Evolutionary conservation across 148 eudicot species (phyloP).

Genomic region (Rhododendron griersonianum): DNA sequence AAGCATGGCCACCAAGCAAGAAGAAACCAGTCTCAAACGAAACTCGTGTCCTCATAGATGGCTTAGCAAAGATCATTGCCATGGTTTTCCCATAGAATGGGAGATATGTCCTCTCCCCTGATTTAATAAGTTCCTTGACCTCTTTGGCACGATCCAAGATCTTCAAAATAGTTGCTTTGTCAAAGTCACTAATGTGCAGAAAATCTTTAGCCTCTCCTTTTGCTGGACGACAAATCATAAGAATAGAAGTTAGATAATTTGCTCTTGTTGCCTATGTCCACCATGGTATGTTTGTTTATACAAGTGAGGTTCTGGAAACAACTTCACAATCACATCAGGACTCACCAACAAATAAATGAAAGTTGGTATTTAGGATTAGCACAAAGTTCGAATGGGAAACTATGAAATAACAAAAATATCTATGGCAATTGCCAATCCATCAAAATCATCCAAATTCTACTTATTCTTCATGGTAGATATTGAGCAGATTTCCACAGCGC

Average conservation of each 20-base stretch:
- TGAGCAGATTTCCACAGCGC: neutral
- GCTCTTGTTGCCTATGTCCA: no score
- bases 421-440: neutral
- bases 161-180: slow-evolving; percentile 71
- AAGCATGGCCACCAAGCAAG: slow-evolving; percentile 95
- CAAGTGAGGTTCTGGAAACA: neutral
- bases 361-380: neutral
- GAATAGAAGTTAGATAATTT: neutral
- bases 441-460: neutral
- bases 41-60: slow-evolving; percentile 97
- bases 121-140: slow-evolving; percentile 77
- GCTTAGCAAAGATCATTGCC: slow-evolving; percentile 99
- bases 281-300: neutral
- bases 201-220: slow-evolving; percentile 70
- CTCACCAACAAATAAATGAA: neutral
- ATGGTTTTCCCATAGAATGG: slow-evolving; percentile 90
- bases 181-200: slow-evolving; percentile 84
- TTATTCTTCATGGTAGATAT: neutral
- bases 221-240: slow-evolving; percentile 34
- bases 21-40: slow-evolving; percentile 96
- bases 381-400: neutral
- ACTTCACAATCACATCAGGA: neutral
- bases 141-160: slow-evolving; percentile 87
- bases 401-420: neutral
- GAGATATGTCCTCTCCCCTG: slow-evolving; percentile 82